Evolutionary conservation across 345 rosid genomes (phyloP), one percentile per base, ranked within the genome.

Genomic region (Euphorbia lathyris): DNA sequence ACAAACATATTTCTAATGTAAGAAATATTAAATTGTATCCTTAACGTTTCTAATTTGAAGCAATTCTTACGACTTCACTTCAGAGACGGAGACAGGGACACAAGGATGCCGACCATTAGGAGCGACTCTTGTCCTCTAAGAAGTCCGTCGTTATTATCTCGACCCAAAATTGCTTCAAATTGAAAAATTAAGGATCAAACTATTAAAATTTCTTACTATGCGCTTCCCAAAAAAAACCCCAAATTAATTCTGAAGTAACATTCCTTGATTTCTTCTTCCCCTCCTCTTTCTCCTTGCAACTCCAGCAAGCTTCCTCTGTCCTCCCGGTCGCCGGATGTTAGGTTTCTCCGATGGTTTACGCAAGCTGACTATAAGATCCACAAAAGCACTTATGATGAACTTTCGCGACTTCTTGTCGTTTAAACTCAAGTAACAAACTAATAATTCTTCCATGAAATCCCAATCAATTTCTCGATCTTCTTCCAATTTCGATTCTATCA

Each of bases 371-470:
- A 88, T 32, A 38, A 90, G 76, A 79, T 94, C 97, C 16, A 86
- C 96, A 53, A 90, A 94, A 19, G 99, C 97, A 59, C 83, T 84
- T 10, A 94, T 71, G 26, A 94, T 84, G 79, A 80, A 88, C 85
- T 76, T 87, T 78, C 87, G 81, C 4, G 89, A 90, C 71, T 79
- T 86, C 79, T 86, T 87, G 59, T 87, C 87, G 61, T 94, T 94
- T 82, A 90, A 76, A 50, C 84, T 79, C 76, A 94, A 79, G 78
- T 82, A 92, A 79, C 83, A 84, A 72, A 90, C 80, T 77, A 92
- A 69, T n/a, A 94, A 79, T 85, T 87, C 92, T 65, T 87, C 90
- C 96, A 95, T 76, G 79, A 84, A 90, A 57, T 87, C 96, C 99
- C 99, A 95, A 27, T 88, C 97, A 17, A 90, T 76, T 2, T 7